These are phyloP conservation scores for Leptodermis oblonga DNA, from an alignment of 257 asterid genomes.

Conservation along the genomic window DNA sequence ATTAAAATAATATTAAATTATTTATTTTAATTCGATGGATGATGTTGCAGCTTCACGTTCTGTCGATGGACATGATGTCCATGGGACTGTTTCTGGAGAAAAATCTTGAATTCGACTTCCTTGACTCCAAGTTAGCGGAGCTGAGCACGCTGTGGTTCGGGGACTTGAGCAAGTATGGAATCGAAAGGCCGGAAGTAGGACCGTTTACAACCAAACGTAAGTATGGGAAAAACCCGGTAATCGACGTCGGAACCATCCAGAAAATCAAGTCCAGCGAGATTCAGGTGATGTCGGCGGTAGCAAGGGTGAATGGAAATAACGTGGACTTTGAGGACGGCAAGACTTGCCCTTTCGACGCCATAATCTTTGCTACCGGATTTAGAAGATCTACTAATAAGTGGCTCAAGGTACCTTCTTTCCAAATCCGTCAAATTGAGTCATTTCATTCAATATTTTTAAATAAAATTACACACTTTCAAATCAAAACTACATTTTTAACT, in stretches of 20 bases:
- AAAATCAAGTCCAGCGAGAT: slow-evolving; percentile 52
- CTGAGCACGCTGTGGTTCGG: slow-evolving; percentile 53
- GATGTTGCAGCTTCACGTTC: slow-evolving; percentile 57
- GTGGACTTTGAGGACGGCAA: slow-evolving; percentile 51
- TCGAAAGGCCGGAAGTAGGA: slow-evolving; percentile 54
- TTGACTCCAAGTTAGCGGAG: slow-evolving; percentile 28
- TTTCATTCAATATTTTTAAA: too few relatives aligned
- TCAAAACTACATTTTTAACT: too few relatives aligned
- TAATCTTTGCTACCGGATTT: slow-evolving; percentile 76
- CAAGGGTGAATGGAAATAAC: slow-evolving; percentile 28
- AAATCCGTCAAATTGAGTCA: too few relatives aligned
- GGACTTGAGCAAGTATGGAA: slow-evolving; percentile 46
- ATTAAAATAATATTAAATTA: too few relatives aligned
- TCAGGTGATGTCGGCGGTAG: slow-evolving; percentile 58
- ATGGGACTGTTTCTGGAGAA: slow-evolving; percentile 26
- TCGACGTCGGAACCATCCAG: slow-evolving; percentile 56
- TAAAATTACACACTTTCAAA: too few relatives aligned
- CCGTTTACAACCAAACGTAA: slow-evolving; percentile 46
- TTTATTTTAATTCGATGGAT: too few relatives aligned
- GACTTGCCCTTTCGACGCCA: slow-evolving; percentile 41
- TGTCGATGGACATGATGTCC: slow-evolving; percentile 39
- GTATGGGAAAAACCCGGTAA: slow-evolving; percentile 61
- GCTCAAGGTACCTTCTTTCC: slow-evolving; percentile 87
- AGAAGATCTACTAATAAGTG: slow-evolving; percentile 59
- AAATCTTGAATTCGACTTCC: slow-evolving; percentile 26